These are phyloP conservation scores for Buxus sempervirens DNA, from an alignment of 164 flowering plant species.

Conservation along the genomic window DNA sequence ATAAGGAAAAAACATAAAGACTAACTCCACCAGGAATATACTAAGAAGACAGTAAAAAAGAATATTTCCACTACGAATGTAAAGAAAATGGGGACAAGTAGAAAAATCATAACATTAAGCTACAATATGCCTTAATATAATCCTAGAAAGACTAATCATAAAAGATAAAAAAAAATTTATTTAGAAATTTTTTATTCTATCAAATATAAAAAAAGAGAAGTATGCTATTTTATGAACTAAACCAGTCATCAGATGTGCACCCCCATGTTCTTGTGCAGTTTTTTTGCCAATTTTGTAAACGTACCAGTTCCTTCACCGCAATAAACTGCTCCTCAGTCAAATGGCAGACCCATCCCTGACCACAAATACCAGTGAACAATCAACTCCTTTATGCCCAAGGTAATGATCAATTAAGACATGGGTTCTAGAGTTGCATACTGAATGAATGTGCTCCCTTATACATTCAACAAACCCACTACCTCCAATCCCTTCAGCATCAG, in stretches of 20 bases:
- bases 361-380: slow-evolving; percentile 13
- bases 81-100: no score
- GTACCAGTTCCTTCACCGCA: slow-evolving; percentile 98
- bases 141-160: no score
- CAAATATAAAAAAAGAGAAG: neutral
- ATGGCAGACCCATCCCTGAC: slow-evolving; percentile 86
- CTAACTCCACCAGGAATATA: no score
- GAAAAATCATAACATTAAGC: no score
- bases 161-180: no score
- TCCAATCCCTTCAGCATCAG: slow-evolving; percentile 99
- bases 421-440: slow-evolving; percentile 44
- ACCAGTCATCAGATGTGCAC: neutral
- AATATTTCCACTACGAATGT: no score
- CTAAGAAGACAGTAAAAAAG: no score
- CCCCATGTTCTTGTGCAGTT: no score
- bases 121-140: no score
- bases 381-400: slow-evolving; percentile 3
- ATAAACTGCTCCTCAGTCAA: slow-evolving; percentile 96
- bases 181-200: neutral
- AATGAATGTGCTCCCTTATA: slow-evolving; percentile 92
- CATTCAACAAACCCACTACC: slow-evolving; percentile 99
- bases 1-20: no score
- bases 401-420: slow-evolving; percentile 1
- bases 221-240: no score
- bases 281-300: slow-evolving; percentile 1